phyloP scores from a whole-genome alignment of 305 asterid species.

The Solanum hybrid region DNA sequence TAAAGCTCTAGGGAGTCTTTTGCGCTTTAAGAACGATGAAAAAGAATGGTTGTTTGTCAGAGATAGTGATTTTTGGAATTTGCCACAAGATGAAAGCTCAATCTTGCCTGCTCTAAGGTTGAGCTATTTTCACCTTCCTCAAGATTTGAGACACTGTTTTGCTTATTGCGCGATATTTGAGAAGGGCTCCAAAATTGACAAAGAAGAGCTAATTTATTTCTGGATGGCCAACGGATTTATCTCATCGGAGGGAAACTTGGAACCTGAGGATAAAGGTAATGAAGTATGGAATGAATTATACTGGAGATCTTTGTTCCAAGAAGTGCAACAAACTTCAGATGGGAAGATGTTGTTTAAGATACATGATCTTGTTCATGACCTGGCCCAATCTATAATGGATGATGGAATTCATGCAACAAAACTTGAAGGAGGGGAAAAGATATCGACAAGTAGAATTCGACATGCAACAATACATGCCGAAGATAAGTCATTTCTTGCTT shows the following conservation, averaged over 20 bases:
- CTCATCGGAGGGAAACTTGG: conserved; percentile 3
- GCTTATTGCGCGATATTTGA: conserved; percentile 32
- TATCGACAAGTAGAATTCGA: not conserved
- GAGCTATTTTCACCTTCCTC: conserved; percentile 29
- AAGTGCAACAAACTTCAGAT: not conserved
- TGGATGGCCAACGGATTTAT: conserved; percentile 33
- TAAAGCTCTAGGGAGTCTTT: conserved; percentile 22
- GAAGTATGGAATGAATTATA: conserved; percentile 18
- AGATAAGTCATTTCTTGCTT: conserved; percentile 2
- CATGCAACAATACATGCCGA: not conserved
- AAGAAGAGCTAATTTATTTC: conserved; percentile 10
- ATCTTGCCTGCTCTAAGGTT: conserved; percentile 29
- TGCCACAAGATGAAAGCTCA: not conserved
- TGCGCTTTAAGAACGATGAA: conserved; percentile 18
- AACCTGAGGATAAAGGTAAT: conserved; percentile 8
- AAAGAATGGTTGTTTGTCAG: not conserved
- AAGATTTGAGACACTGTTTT: conserved; percentile 27
- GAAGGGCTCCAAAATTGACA: conserved; percentile 18
- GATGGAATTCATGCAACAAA: not conserved
- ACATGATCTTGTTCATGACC: conserved; percentile 34
- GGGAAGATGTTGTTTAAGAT: conserved; percentile 12
- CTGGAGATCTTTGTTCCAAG: conserved; percentile 30
- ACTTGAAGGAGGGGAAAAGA: not conserved
- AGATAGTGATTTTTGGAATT: conserved; percentile 13
- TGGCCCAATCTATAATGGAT: conserved; percentile 23